phyloP scores from a whole-genome alignment of 129 eudicot species.

The Flaveria robusta region DNA sequence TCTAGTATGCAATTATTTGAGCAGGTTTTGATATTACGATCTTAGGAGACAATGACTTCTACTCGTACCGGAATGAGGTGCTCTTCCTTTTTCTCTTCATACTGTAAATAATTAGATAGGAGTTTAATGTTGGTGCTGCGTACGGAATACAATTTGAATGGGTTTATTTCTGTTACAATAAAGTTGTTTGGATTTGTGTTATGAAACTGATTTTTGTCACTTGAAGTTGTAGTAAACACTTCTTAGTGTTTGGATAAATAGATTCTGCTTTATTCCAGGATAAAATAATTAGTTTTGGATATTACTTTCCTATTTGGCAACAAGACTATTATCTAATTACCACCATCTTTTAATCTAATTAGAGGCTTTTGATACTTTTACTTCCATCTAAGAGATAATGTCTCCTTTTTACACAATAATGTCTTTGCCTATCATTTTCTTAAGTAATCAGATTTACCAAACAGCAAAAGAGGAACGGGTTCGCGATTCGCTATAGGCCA shows the following conservation, averaged over 20 bases:
- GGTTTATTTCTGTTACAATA: not conserved
- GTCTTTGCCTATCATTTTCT: not conserved
- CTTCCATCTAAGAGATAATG: not conserved
- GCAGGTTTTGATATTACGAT: constrained; percentile 91
- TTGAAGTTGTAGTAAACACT: not conserved
- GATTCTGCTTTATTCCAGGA: not conserved
- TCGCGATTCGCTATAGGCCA: too few species aligned
- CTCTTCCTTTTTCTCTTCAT: not conserved
- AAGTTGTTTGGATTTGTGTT: not conserved
- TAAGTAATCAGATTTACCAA: not conserved
- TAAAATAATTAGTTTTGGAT: not conserved
- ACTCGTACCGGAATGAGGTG: constrained; percentile 95
- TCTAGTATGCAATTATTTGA: constrained; percentile 41
- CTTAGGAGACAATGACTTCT: constrained; percentile 70
- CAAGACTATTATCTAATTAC: not conserved
- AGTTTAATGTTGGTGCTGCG: not conserved
- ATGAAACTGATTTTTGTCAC: not conserved
- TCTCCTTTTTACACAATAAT: not conserved
- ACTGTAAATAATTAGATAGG: not conserved
- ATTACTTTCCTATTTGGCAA: too few species aligned
- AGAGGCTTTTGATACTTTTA: not conserved
- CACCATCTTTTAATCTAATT: not conserved
- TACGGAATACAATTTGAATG: not conserved
- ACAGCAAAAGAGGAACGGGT: too few species aligned
- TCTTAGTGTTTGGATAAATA: not conserved